Base-by-base conservation (phyloP, 768 basidiomycete genomes). In the Mycena pura region DNA sequence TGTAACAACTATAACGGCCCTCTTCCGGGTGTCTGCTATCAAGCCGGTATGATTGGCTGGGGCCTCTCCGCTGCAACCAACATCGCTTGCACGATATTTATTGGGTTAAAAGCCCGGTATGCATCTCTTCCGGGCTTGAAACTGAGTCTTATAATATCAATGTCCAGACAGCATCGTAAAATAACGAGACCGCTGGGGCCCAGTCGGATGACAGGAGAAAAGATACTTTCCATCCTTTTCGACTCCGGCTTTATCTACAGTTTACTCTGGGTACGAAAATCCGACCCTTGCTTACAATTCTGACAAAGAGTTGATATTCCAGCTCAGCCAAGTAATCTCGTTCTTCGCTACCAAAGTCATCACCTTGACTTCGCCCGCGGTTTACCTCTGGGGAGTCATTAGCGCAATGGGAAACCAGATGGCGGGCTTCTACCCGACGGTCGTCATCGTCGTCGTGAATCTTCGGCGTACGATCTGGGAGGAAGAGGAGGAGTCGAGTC, bases 381-480 rank as follows among this genome's bases (percentile, higher is more conserved):
- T 54, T 41, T 54, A 44, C 41, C 52, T 54, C 41, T 54, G 52
- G 52, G 41, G 52, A 54, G 52, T 54, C 41, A 54, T 54, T 54
- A 27, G 41, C 25, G 52, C 52, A 44, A 54, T 54, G 52, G 52
- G 51, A 53, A 53, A 53, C 40, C 51, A 53, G 40, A 43, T 51
- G 49, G 24, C 34, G 29, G 54, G 54, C 54, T 28, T 56, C 32
- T 56, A 56, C 31, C 54, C 54, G 44, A 56, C 54, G 44, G 43
- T 56, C 43, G 25, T 56, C 44, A 56, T 56, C 54, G 43, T 45
- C 24, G 38, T 56, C 27, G 54, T 56, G 54, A 56, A 56, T 46
- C 44, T 56, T 45, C 54, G 45, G 28, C 44, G 54, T 27, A 55
- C 54, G 32, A 55, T 55, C 43, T 55, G 54, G 53, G 53, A 54